These are phyloP conservation scores for Boletus insuetus DNA, from an alignment of 768 basidiomycete genomes.

Conservation along the genomic window DNA sequence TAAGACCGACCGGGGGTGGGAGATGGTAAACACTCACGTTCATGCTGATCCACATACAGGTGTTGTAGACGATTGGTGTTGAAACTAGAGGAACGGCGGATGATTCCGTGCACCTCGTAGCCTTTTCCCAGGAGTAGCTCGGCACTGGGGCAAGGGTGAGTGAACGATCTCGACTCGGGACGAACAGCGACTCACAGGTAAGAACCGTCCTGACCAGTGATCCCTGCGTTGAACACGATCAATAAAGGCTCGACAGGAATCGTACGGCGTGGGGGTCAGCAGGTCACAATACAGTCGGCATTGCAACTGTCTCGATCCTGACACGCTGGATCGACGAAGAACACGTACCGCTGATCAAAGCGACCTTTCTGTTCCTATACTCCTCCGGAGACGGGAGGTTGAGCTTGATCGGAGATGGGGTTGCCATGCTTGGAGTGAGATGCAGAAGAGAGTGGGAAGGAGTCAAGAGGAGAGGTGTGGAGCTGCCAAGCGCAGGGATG, in stretches of 20 bases:
- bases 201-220: conserved; percentile 95
- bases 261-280: not conserved
- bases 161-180: not conserved
- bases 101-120: conserved; percentile 93
- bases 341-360: conserved; percentile 79
- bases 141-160: conserved; percentile 46
- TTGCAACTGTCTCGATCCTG: not conserved
- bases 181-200: conserved; percentile 66
- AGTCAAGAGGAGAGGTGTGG: not conserved
- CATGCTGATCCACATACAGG: conserved; percentile 90
- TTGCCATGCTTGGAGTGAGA: conserved; percentile 13
- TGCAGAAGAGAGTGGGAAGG: not conserved
- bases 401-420: conserved; percentile 40
- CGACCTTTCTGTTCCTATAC: conserved; percentile 89
- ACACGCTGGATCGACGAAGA: conserved; percentile 1
- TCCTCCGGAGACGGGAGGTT: conserved; percentile 72
- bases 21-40: conserved; percentile 52
- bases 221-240: conserved; percentile 50
- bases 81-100: conserved; percentile 96
- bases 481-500: not conserved
- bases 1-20: not conserved
- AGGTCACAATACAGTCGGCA: conserved; percentile 1
- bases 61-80: conserved; percentile 95
- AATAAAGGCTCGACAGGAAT: not conserved
- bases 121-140: conserved; percentile 85